Evolutionary conservation across 371 early-diverging fungal genomes (phyloP).

Genomic region (Circinella umbellata): DNA sequence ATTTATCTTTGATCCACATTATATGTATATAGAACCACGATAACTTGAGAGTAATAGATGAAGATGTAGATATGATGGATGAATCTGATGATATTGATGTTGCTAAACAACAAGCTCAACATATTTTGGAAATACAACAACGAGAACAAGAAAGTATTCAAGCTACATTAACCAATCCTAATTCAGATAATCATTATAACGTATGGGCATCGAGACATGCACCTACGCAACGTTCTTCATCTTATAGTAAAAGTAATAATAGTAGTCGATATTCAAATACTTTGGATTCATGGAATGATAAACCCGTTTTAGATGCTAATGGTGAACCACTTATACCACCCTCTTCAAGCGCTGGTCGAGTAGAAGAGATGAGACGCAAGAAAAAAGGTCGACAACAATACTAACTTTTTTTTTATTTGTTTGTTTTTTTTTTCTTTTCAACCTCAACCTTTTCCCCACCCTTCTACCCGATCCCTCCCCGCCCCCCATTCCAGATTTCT

Average conservation of each 20-base stretch:
- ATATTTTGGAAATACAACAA: background rate
- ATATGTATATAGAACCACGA: too few relatives aligned
- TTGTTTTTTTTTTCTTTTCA: too few relatives aligned
- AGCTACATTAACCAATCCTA: too few relatives aligned
- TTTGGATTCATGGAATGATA: background rate
- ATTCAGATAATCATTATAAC: background rate
- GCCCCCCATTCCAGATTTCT: too few relatives aligned
- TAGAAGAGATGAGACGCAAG: conserved; percentile 2
- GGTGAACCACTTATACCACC: conserved; percentile 9
- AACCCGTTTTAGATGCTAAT: background rate
- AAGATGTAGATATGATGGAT: conserved; percentile 18
- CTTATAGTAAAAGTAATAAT: background rate
- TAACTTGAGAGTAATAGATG: background rate
- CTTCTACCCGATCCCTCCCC: background rate
- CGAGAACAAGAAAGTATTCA: background rate
- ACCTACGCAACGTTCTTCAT: background rate
- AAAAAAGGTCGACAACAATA: background rate
- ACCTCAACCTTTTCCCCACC: too few relatives aligned
- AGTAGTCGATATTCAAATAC: background rate
- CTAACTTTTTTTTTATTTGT: too few relatives aligned
- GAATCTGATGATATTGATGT: conserved; percentile 6
- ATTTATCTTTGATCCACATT: too few relatives aligned
- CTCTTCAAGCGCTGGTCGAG: conserved; percentile 9
- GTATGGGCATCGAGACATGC: conserved; percentile 1
- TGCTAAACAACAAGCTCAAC: background rate